Base-by-base conservation (phyloP, 225 moss, liverwort and hornwort genomes). In the Bryoerythrophyllum caledonicum region DNA sequence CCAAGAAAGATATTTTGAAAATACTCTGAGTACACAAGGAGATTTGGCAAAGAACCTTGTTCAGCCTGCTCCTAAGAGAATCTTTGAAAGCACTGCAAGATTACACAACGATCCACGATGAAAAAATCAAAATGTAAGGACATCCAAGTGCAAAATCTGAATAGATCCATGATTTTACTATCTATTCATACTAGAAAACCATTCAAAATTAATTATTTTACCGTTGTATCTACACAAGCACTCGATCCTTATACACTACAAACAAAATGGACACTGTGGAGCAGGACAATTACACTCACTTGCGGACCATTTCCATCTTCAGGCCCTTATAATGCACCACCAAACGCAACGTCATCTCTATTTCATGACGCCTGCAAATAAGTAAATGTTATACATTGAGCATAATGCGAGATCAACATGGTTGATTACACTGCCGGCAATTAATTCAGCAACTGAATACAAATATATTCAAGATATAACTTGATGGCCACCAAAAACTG, bases 241-340 rank as follows among this genome's bases (percentile, higher is more conserved):
- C n/a, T n/a, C n/a, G n/a, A n/a, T n/a, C n/a, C n/a, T n/a, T n/a
- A n/a, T n/a, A n/a, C n/a, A n/a, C n/a, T n/a, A n/a, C n/a, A n/a
- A n/a, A n/a, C n/a, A n/a, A n/a, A n/a, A n/a, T n/a, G n/a, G n/a
- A n/a, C n/a, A 15, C 7, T 28, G 38, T 5, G 57, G 24, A 56
- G 66, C 57, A n/a, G 8, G n/a, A 68, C 26, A 67, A 66, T 43
- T 52, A 41, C 78, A 73, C 71, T 78, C 87, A 99, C 97, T 88
- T 92, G 82, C 97, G 97, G 41, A 99, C 94, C 93, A 93, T 93
- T 71, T 74, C 86, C 80, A 99, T 99, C 67, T 92, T 99, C 64
- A 99, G 73, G 79, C 95, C 97, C 70, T 91, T 93, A 84, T 91
- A 94, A 78, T 99, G 95, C 72, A 99, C 97, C 30, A 99, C 93